These are phyloP conservation scores for Ustilago xerochloae DNA, from an alignment of 1,284 basidiomycete species.

Conservation along the genomic window DNA sequence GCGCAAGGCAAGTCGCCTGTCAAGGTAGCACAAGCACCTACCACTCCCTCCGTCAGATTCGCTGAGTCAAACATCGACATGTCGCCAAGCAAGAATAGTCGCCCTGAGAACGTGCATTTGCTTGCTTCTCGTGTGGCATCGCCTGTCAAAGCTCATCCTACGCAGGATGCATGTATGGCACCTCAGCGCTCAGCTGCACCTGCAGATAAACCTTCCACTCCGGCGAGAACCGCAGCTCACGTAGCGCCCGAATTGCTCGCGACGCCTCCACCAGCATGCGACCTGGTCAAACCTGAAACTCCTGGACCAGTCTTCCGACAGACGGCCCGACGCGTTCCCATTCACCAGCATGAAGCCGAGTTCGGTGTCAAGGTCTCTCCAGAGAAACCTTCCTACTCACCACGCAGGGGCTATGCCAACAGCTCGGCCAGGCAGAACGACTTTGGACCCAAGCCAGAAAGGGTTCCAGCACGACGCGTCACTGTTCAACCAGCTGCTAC, in stretches of 20 bases:
- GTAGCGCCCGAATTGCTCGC: background rate
- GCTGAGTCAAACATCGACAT: background rate
- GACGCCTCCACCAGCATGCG: slow-evolving; percentile 1
- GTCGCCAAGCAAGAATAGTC: slow-evolving; percentile 2
- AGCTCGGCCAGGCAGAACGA: slow-evolving; percentile 34
- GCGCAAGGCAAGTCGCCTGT: background rate
- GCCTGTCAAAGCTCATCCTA: background rate
- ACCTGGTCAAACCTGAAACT: slow-evolving; percentile 18
- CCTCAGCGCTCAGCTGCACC: background rate
- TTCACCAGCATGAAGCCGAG: slow-evolving; percentile 48
- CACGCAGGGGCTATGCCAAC: slow-evolving; percentile 29
- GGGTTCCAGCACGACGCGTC: slow-evolving; percentile 41
- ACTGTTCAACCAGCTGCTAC: slow-evolving; percentile 9
- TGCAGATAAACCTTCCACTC: slow-evolving; percentile 2
- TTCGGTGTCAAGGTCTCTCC: slow-evolving; percentile 49
- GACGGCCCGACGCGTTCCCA: slow-evolving; percentile 42
- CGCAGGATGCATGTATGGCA: background rate
- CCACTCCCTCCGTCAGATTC: slow-evolving; percentile 24
- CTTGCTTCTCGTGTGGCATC: slow-evolving; percentile 6
- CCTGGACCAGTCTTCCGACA: slow-evolving; percentile 42
- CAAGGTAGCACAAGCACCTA: background rate
- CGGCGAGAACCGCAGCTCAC: background rate
- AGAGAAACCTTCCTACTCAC: slow-evolving; percentile 33
- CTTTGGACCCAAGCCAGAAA: slow-evolving; percentile 23
- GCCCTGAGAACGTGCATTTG: background rate